phyloP scores from a whole-genome alignment of 1,139 yeast species.

The Blastobotrys ciferrii region DNA sequence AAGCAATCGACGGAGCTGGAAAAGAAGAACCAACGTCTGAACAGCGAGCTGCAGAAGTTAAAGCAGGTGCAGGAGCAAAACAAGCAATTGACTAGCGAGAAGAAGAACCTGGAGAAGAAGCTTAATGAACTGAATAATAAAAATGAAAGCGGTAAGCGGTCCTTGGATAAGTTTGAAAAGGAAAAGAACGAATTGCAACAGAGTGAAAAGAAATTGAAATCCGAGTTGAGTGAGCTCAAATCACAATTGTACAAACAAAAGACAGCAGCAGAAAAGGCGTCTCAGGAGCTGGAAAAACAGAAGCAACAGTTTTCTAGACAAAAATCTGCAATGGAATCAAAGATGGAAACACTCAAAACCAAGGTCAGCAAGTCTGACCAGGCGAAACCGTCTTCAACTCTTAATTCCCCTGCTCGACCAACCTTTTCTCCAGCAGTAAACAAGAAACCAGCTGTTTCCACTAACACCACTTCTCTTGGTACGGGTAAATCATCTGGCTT shows the following conservation, averaged over 20 bases:
- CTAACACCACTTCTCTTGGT: not conserved
- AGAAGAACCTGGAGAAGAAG: constrained; percentile 18
- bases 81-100: constrained; percentile 13
- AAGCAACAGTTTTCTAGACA: constrained; percentile 21
- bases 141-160: constrained; percentile 18
- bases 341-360: constrained; percentile 20
- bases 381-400: not conserved
- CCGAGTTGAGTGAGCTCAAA: constrained; percentile 22
- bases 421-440: constrained; percentile 6
- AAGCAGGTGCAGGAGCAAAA: constrained; percentile 14
- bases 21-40: constrained; percentile 15
- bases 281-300: constrained; percentile 21
- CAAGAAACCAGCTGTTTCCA: constrained; percentile 1
- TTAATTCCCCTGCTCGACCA: constrained; percentile 5
- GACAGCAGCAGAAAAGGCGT: constrained; percentile 20
- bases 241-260: constrained; percentile 20
- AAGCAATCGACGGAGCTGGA: constrained; percentile 15
- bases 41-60: constrained; percentile 15
- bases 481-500: constrained; percentile 12
- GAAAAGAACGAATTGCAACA: constrained; percentile 15
- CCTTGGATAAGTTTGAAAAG: constrained; percentile 13
- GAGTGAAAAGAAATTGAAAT: constrained; percentile 19
- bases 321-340: constrained; percentile 24
- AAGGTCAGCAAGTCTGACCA: constrained; percentile 18
- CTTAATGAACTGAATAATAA: constrained; percentile 13